Conservation (phyloP, 192 early-diverging fungal genomes). For the Piromyces sp. region DNA sequence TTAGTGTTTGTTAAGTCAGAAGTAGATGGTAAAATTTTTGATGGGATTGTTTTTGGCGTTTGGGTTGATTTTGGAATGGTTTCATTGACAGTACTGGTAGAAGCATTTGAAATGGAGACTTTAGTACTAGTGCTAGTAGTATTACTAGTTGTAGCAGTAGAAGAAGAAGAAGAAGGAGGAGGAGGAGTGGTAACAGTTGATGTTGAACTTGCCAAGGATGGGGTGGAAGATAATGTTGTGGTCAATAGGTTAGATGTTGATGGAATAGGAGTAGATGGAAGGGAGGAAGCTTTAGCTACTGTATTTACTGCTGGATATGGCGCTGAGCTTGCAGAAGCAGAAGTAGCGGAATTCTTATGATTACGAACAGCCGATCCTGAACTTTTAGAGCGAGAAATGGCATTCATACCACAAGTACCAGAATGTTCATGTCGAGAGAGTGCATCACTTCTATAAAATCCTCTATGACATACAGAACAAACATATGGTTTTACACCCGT, state of each 20-base stretch:
- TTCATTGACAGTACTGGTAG: background rate
- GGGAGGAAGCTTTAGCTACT: background rate
- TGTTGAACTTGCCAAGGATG: too few species aligned
- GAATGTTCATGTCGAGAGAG: slow-evolving; percentile 32
- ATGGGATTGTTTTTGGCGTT: background rate
- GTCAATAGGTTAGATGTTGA: too few species aligned
- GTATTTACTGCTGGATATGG: background rate
- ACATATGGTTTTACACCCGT: slow-evolving; percentile 56
- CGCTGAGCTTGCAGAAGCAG: background rate
- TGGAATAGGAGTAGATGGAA: background rate
- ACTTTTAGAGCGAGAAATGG: background rate
- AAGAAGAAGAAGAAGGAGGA: background rate
- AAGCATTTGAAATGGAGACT: too few species aligned
- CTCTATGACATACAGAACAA: slow-evolving; percentile 54
- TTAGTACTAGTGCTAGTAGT: too few species aligned
- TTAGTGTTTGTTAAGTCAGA: background rate
- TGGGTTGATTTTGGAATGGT: too few species aligned
- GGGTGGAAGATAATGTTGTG: too few species aligned
- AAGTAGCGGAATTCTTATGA: background rate
- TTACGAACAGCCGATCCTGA: background rate
- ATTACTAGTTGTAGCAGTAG: too few species aligned
- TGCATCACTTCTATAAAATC: slow-evolving; percentile 55
- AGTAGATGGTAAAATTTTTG: background rate
- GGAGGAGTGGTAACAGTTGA: too few species aligned
- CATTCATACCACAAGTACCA: background rate